phyloP scores from a whole-genome alignment of 1,139 yeast species.

The Yamadazyma taylorii region DNA sequence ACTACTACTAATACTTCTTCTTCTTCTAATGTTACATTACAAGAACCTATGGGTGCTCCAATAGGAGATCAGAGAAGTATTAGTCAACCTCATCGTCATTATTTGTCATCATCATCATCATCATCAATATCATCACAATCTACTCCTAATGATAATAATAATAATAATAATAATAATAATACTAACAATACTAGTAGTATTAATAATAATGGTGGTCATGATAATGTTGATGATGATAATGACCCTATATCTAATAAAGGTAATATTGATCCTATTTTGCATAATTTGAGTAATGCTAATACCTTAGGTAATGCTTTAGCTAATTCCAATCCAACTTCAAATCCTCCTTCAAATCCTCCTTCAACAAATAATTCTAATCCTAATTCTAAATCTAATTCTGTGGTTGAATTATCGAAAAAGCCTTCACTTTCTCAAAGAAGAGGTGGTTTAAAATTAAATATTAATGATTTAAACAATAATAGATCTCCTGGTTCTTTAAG shows the following conservation, averaged over 20 bases:
- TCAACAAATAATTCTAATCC: conserved; percentile 1
- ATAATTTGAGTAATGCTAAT: neutral
- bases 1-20: neutral
- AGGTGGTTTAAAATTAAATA: conserved; percentile 55
- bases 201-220: no score
- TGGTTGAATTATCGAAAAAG: conserved; percentile 29
- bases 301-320: conserved; percentile 13
- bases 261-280: conserved; percentile 1
- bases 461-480: conserved; percentile 27
- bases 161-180: no score
- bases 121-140: no score
- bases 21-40: neutral
- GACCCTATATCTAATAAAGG: neutral
- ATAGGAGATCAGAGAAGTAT: neutral
- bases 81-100: no score
- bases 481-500: conserved; percentile 11
- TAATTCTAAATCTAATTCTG: conserved; percentile 7
- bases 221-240: neutral
- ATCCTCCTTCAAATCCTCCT: conserved; percentile 1
- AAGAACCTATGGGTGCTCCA: neutral
- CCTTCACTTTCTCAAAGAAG: conserved; percentile 60
- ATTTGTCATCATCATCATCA: no score
- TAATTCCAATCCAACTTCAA: conserved; percentile 9
- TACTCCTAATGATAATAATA: no score
- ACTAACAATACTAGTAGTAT: no score